Evolutionary conservation across 2,329 filamentous ascomycete genomes (phyloP), one percentile per base, ranked within the genome.

Genomic region (Fusarium newnesense): DNA sequence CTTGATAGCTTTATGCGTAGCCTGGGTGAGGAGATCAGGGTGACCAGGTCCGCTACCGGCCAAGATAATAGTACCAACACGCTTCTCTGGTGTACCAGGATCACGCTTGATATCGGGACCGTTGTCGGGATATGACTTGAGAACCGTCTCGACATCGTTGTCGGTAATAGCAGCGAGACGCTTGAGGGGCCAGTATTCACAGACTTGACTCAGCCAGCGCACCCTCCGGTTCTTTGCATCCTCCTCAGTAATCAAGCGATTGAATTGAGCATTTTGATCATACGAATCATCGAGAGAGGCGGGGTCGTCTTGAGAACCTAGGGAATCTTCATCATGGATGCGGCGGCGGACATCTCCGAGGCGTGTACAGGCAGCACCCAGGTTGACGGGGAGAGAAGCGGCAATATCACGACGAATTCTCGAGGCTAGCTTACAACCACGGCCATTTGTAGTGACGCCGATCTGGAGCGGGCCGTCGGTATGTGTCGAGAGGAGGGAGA

Each of bases 181-280:
- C 72, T 91, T 91, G 32, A 99, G 87, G 4, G 96, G 95, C 96
- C 96, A 99, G 83, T 99, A 99, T 85, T 99, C 96, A 87, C 96
- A 99, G 59, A 99, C 94, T 80, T 99, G 96, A 26, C 93, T 90
- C 3, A 99, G 86, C 96, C 96, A 99, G 65, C 96, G 90, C 86
- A 97, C 95, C 58, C 96, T 89, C 67, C 96, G 87, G 28, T 89
- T 95, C 79, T 94, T 94, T 2, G 89, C 84, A 77, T 96, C 94
- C 49, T 91, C 90, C 52, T 94, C 91, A 0, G 87, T 89, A 11
- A 98, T 88, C 8, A 99, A 86, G 69, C 89, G 91, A 81, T 99
- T 99, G 82, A 99, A 98, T 0, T 87, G 89, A 3, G 95, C 90
- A 21, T 88, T 90, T 82, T 98, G 96, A 59, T 93, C 93, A 7